A percentile compares a stretch with the other conserved stretches of the same genome.
Conservation (phyloP, 1,284 basidiomycete species). For the Ganoderma meredithae region DNA sequence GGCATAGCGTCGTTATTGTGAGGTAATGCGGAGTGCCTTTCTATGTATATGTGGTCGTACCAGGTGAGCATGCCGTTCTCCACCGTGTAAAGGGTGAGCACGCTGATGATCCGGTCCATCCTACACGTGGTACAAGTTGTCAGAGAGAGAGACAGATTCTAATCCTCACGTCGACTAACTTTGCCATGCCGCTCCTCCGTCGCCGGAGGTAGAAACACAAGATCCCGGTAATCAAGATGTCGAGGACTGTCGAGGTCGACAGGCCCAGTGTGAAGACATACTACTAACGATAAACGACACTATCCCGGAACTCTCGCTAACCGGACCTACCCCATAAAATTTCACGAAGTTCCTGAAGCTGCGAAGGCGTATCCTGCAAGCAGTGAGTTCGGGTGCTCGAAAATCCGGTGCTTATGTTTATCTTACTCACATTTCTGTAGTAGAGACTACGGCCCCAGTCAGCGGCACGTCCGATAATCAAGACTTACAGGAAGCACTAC, state of each 20-base stretch:
- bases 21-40: neutral
- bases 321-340: conserved; percentile 22
- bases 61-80: conserved; percentile 29
- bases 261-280: conserved; percentile 26
- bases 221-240: conserved; percentile 22
- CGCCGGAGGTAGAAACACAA: conserved; percentile 26
- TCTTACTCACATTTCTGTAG: conserved; percentile 42
- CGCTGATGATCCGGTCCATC: conserved; percentile 22
- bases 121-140: conserved; percentile 10
- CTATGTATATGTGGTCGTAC: conserved; percentile 7
- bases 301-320: neutral
- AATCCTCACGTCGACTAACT: neutral
- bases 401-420: neutral
- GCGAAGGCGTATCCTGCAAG: conserved; percentile 27
- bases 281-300: neutral
- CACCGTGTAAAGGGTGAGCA: conserved; percentile 22
- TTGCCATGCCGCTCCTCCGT: conserved; percentile 22
- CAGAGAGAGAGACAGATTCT: neutral
- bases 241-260: conserved; percentile 16
- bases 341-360: conserved; percentile 42
- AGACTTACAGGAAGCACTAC: neutral
- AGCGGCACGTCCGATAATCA: neutral
- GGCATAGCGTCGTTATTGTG: neutral
- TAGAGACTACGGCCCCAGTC: conserved; percentile 37
- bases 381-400: neutral